Conservation (phyloP, 768 basidiomycete species). For the Suillus bovinus region DNA sequence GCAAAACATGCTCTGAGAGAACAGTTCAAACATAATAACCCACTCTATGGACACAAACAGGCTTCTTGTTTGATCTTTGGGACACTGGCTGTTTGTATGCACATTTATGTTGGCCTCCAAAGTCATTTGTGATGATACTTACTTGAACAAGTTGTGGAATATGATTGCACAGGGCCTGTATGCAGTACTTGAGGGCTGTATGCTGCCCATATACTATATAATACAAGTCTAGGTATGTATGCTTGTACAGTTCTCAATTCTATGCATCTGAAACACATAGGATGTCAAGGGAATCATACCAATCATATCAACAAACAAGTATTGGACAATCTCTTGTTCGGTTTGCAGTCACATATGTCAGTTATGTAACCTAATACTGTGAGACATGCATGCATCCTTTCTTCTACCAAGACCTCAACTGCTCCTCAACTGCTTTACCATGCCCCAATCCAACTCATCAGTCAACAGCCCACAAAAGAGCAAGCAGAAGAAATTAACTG, state of each 20-base stretch:
- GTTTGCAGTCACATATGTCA: not conserved
- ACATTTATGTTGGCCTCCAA: not conserved
- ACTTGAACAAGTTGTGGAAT: not conserved
- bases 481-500: not conserved
- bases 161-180: not conserved
- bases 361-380: slow-evolving; percentile 1
- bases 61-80: not conserved
- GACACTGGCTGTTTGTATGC: not conserved
- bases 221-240: not conserved
- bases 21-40: not conserved
- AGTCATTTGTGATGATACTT: not conserved
- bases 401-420: not conserved
- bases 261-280: not conserved
- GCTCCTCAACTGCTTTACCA: not conserved
- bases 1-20: not conserved
- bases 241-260: not conserved
- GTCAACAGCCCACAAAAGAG: not conserved
- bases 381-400: not conserved
- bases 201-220: not conserved
- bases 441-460: not conserved
- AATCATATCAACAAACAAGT: not conserved
- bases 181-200: not conserved
- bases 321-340: not conserved
- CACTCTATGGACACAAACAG: not conserved
- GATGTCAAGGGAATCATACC: not conserved